Percentiles rank a stretch among this genome's conserved stretches.
phyloP scores from a whole-genome alignment of 306 rosid species.

The Rubus idaeus region DNA sequence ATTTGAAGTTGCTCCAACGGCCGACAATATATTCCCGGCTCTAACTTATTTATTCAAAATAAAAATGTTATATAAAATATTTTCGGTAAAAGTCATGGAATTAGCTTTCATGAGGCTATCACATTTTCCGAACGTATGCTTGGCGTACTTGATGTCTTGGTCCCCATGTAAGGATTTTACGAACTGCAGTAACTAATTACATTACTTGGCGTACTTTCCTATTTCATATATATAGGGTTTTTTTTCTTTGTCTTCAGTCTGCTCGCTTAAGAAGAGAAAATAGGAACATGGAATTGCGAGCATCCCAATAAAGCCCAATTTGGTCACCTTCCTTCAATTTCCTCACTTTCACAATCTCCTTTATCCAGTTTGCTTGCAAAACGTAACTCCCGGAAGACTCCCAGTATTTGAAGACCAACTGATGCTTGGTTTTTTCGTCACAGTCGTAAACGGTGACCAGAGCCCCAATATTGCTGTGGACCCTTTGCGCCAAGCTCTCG shows the following conservation, averaged over 20 bases:
- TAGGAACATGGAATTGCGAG: neutral
- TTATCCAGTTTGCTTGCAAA: neutral
- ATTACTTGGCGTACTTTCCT: too few relatives aligned
- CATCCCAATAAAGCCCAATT: neutral
- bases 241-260: neutral
- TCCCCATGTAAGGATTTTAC: too few relatives aligned
- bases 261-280: neutral
- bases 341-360: neutral
- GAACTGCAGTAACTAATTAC: too few relatives aligned
- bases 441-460: neutral
- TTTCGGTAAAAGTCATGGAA: too few relatives aligned
- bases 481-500: neutral
- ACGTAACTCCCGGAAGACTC: neutral
- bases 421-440: neutral
- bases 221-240: too few relatives aligned
- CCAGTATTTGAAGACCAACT: slow-evolving; percentile 2
- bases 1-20: too few relatives aligned
- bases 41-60: too few relatives aligned
- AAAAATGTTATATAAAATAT: too few relatives aligned
- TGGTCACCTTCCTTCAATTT: neutral
- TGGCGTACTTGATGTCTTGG: too few relatives aligned
- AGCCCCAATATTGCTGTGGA: neutral
- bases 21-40: too few relatives aligned
- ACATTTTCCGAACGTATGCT: too few relatives aligned
- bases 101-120: too few relatives aligned